Base-by-base conservation (phyloP, 129 eudicot genomes). In the Lactuca sativa region DNA sequence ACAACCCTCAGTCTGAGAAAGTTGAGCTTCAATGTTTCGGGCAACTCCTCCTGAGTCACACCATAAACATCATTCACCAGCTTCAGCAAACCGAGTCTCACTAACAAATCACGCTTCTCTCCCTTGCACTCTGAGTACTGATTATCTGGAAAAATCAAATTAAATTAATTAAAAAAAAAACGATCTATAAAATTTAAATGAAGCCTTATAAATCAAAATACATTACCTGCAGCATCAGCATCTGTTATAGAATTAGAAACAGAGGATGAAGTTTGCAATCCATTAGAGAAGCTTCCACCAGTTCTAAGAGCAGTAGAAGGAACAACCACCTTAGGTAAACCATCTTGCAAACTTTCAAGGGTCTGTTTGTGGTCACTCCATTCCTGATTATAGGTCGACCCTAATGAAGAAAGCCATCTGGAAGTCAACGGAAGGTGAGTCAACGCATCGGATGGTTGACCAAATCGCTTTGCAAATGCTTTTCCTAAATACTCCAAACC, bases 51-150 rank as follows among this genome's bases (percentile, higher is more conserved):
- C 30, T 83, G 82, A 9, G 91, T 76, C 61, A 95, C 76, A 59
- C 97, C 97, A 11, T 84, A 72, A 64, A 90, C 82, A 81, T 70
- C 82, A 60, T 71, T 80, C 38, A 84, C 96, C 78, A 95, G 74
- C 86, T 95, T 86, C 67, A 95, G 52, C 85, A 95, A 80, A 41
- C 96, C 91, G 3, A 95, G 79, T 82, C 99, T 90, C 83, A 95
- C 86, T 59, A 79, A 66, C 72, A 95, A 61, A 80, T 95, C 96
- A 59, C 63, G 77, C 75, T 81, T 91, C 64, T 90, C 97, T 74
- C 99, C 99, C 68, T 78, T 85, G 81, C 99, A 90, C 64, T 85
- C 97, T 30, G 78, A 79, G 59, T 53, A 77, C 69, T 66, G 74
- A 32, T 73, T 72, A 73, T 78, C 91, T 74, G 78, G 9, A 66